Evolutionary conservation across 768 basidiomycete species (phyloP).

Genomic region (Suillus subaureus): DNA sequence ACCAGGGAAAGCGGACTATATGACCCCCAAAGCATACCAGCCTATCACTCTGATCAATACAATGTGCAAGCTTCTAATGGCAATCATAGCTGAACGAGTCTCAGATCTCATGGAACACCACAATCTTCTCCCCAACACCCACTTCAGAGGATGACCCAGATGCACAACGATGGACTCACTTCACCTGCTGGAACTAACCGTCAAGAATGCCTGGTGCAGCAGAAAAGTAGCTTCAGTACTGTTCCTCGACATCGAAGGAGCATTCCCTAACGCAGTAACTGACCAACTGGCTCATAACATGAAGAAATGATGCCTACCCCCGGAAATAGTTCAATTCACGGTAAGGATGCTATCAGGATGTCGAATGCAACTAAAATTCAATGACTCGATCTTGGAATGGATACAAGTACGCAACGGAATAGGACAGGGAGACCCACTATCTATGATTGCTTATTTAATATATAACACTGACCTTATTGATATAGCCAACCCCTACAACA

Average conservation of each 20-base stretch:
- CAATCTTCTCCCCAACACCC: conserved; percentile 34
- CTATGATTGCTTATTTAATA: no score
- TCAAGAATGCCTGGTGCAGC: conserved; percentile 40
- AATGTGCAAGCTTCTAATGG: conserved; percentile 31
- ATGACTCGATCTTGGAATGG: no score
- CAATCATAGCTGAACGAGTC: conserved; percentile 28
- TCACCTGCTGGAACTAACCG: conserved; percentile 29
- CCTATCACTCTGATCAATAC: conserved; percentile 41
- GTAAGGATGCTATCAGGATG: conserved; percentile 30
- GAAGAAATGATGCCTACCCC: conserved; percentile 27
- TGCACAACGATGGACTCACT: conserved; percentile 35
- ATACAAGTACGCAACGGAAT: no score
- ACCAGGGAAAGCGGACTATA: conserved; percentile 39
- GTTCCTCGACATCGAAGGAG: conserved; percentile 31
- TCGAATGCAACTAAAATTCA: conserved; percentile 15
- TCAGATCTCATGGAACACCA: conserved; percentile 32
- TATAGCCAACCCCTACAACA: no score
- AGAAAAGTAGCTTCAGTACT: conserved; percentile 37
- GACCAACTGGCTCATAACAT: conserved; percentile 34
- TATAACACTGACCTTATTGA: no score
- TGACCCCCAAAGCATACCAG: conserved; percentile 33
- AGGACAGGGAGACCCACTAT: no score
- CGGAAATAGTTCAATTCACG: conserved; percentile 17
- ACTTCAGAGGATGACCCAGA: conserved; percentile 27
- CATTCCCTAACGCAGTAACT: conserved; percentile 32